These are phyloP conservation scores for Sclerotinia minor DNA, from an alignment of 2,329 filamentous ascomycete species.

Conservation along the genomic window DNA sequence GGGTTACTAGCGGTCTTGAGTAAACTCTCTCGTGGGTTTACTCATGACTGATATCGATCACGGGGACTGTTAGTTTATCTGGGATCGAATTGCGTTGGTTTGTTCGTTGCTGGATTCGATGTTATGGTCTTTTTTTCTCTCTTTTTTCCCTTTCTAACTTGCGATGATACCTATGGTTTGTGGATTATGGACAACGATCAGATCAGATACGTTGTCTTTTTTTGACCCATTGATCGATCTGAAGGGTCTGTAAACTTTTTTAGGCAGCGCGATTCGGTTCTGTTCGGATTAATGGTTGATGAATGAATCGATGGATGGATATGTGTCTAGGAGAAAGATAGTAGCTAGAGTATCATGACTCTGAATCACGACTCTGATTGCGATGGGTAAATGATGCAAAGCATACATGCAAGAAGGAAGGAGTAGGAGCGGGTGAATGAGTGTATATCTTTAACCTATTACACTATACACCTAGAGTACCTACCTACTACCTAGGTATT, in stretches of 20 bases:
- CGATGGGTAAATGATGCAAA: background rate
- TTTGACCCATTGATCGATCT: background rate
- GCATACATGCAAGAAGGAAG: background rate
- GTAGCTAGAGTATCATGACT: no score
- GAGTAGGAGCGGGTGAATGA: background rate
- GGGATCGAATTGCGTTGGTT: background rate
- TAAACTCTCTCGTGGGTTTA: background rate
- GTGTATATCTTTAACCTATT: background rate
- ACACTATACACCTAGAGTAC: no score
- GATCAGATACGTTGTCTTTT: background rate
- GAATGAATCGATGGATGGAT: no score
- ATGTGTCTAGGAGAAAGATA: no score
- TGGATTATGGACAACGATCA: background rate
- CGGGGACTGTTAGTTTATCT: background rate
- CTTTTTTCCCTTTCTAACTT: background rate
- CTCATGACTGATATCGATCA: no score
- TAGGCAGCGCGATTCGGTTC: background rate
- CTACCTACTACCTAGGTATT: conserved; percentile 5
- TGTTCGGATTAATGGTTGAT: background rate
- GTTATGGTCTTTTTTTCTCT: background rate
- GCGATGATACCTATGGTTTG: conserved; percentile 1
- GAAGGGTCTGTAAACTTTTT: background rate
- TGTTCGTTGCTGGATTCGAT: background rate
- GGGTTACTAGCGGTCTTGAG: background rate
- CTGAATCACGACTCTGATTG: no score